Evolutionary conservation across 2,329 filamentous ascomycete genomes (phyloP), one percentile per base, ranked within the genome.

Genomic region (Teratosphaeria viscida): DNA sequence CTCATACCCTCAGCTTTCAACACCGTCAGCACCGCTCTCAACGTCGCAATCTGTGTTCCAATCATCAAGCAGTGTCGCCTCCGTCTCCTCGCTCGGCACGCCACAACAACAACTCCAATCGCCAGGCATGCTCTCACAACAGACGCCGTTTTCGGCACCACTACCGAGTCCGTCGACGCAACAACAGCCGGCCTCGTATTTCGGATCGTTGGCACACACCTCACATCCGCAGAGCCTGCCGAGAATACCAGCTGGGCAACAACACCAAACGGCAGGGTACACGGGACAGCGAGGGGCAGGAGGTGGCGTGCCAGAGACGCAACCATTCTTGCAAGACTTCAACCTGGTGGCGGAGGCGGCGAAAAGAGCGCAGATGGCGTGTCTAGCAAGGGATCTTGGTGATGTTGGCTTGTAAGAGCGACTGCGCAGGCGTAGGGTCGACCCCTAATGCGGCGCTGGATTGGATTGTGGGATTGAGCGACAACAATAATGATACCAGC

Each of bases 311-410:
- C 73, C 74, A 47, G 77, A 78, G 68, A 83, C 82, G 1, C 78
- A 79, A 10, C 80, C 79, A 3, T 91, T 91, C 71, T 81, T 95
- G 61, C 85, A 86, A 68, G 87, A 95, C 74, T 89, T 92, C 70
- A 92, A 83, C 60, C 82, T 96, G 34, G 82, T 96, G 52, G 92
- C 92, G 39, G 92, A 97, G 78, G 92, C 92, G 1, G 92, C 91
- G 52, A 96, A 95, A 76, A 82, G 92, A 52, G 92, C 92, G 10
- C 90, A 96, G 75, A 89, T 96, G 80, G 90, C 90, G 52, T 85
- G 91, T 69, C 79, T 96, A 72, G 88, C 92, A 80, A 82, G 92
- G 63, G 92, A 96, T 74, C 81, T 97, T 70, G 90, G 90, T 69
- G 83, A 85, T 64, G 81, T 88, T 69, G 84, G 82, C 57, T 58